These are phyloP conservation scores for Myxozyma neotropica DNA, from an alignment of 805 yeast species.

Conservation along the genomic window DNA sequence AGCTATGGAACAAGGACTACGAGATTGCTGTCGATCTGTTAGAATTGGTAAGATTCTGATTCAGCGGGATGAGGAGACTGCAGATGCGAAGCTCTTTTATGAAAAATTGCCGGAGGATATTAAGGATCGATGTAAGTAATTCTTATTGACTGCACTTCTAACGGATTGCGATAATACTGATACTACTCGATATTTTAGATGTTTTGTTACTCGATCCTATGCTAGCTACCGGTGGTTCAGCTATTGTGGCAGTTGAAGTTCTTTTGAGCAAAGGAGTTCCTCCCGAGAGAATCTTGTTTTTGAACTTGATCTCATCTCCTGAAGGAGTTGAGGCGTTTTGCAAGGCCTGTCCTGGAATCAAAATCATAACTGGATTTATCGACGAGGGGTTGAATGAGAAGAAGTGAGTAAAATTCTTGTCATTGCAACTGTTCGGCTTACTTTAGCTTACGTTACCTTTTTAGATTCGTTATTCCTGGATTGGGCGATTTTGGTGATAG, in stretches of 20 bases:
- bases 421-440: no score
- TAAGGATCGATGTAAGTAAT: slow-evolving; percentile 58
- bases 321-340: slow-evolving; percentile 86
- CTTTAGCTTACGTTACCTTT: background rate
- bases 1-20: slow-evolving; percentile 96
- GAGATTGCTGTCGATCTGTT: slow-evolving; percentile 96
- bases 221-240: slow-evolving; percentile 99
- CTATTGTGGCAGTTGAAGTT: slow-evolving; percentile 95
- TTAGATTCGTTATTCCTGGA: slow-evolving; percentile 76
- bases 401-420: slow-evolving; percentile 47
- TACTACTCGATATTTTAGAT: slow-evolving; percentile 35
- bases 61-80: slow-evolving; percentile 98
- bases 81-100: slow-evolving; percentile 85
- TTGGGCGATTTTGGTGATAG: slow-evolving; percentile 98
- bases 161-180: background rate
- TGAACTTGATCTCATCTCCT: slow-evolving; percentile 91
- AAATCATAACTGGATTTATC: slow-evolving; percentile 89
- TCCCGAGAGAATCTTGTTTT: slow-evolving; percentile 81
- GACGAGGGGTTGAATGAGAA: slow-evolving; percentile 84
- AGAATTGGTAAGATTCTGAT: slow-evolving; percentile 95
- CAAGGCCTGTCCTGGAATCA: slow-evolving; percentile 76
- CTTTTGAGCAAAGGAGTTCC: slow-evolving; percentile 83
- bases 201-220: slow-evolving; percentile 94
- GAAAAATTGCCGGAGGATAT: slow-evolving; percentile 95
- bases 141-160: background rate